Evolutionary conservation across 2,329 filamentous ascomycete species (phyloP), one percentile per base, ranked within the genome.

Genomic region (Ophiostoma sp.): DNA sequence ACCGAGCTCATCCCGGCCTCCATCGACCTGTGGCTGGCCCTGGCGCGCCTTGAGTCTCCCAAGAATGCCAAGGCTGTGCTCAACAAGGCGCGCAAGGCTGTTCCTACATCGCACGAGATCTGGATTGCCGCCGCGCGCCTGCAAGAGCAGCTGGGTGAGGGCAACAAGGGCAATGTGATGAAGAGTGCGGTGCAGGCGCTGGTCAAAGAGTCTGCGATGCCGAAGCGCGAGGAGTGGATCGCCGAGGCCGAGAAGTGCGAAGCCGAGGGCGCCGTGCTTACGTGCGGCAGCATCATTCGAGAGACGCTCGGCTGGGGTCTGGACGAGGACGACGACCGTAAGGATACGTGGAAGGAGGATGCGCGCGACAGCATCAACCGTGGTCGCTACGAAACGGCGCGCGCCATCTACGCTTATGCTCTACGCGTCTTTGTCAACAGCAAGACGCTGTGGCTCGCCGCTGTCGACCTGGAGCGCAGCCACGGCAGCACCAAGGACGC

Each of bases 141-240:
- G 64, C 93, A 97, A 77, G 93, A 98, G 77, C 92, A 96, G 77
- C 81, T 88, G 41, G 93, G 93, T 38, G 90, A 91, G 71, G 69
- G 87, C 27, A 84, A 85, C 67, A 93, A 90, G 79, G 86, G 93
- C 74, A 96, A 92, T 74, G 91, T 98, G 69, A 97, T 99, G 91
- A 94, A 95, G 77, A 90, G 92, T 81, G 95, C 92, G 62, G 87
- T 97, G 44, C 92, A 96, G 75, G 88, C 93, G 27, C 83, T 99
- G 44, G 92, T 89, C 49, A 92, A 93, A 74, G 93, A 96, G 75
- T 93, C 91, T 41, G 94, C 95, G 11, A 99, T 99, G 96, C 86
- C 95, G 52, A 96, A 96, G 78, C 89, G 96, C 55, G 95, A 99
- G 76, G 93, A 97, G 73, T 99, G 95, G 95, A 96, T 99, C 67